Percentiles rank a stretch among this genome's conserved stretches.
Conservation (phyloP, 2,329 filamentous ascomycete genomes). For the Trichoderma afroharzianum region DNA sequence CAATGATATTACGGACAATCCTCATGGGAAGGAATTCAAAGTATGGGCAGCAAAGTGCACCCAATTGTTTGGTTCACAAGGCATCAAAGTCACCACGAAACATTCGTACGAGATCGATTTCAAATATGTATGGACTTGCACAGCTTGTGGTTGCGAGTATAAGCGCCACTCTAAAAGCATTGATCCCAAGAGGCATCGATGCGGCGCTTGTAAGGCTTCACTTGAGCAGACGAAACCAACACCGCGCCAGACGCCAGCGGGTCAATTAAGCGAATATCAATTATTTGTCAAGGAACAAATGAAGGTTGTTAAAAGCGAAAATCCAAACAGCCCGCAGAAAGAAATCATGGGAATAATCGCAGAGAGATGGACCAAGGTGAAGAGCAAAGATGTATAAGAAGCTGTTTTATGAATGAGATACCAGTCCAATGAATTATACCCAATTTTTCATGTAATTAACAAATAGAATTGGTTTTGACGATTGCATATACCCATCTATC, state of each 20-base stretch:
- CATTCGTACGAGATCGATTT: slow-evolving; percentile 88
- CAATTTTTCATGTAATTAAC: background rate
- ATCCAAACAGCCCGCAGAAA: slow-evolving; percentile 58
- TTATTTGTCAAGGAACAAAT: slow-evolving; percentile 65
- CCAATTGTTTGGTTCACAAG: slow-evolving; percentile 54
- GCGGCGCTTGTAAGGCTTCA: slow-evolving; percentile 68
- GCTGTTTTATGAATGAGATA: background rate
- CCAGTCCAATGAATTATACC: background rate
- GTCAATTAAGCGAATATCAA: slow-evolving; percentile 44
- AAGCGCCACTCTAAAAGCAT: slow-evolving; percentile 86
- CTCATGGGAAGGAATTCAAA: slow-evolving; percentile 84
- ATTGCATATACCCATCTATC: background rate
- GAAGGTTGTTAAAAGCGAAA: slow-evolving; percentile 52
- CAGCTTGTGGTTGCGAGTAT: slow-evolving; percentile 64
- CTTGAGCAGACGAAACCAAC: slow-evolving; percentile 77
- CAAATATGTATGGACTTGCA: slow-evolving; percentile 85
- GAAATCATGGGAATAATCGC: slow-evolving; percentile 67
- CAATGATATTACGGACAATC: slow-evolving; percentile 66
- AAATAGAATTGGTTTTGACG: background rate
- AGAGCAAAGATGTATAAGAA: background rate
- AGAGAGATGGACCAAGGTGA: slow-evolving; percentile 52
- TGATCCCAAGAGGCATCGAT: slow-evolving; percentile 66
- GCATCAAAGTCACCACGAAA: slow-evolving; percentile 80
- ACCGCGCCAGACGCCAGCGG: slow-evolving; percentile 40
- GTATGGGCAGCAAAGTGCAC: slow-evolving; percentile 60